Percentiles rank a stretch among this genome's conserved stretches.
phyloP scores from a whole-genome alignment of 2,329 filamentous ascomycete species.

The Lanzia echinophila region DNA sequence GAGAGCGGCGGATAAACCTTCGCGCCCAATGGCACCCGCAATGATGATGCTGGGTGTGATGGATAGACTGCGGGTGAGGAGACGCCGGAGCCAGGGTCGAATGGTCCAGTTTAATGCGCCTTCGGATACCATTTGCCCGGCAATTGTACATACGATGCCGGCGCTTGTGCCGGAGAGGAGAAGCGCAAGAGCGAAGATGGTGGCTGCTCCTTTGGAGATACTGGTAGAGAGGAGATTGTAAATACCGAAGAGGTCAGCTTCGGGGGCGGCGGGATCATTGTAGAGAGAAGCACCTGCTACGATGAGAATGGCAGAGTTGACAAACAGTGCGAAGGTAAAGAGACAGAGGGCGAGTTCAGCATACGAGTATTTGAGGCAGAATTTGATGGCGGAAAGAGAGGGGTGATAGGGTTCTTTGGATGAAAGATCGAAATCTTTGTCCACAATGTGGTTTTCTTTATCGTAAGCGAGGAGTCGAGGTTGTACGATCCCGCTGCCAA shows the following conservation, averaged over 20 bases:
- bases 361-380: constrained; percentile 68
- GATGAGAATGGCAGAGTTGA: constrained; percentile 77
- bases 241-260: constrained; percentile 78
- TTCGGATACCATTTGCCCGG: constrained; percentile 83
- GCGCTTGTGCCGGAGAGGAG: constrained; percentile 75
- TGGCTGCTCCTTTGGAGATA: constrained; percentile 69
- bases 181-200: constrained; percentile 76
- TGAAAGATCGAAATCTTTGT: constrained; percentile 24
- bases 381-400: constrained; percentile 63
- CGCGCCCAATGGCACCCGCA: constrained; percentile 66
- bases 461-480: constrained; percentile 60
- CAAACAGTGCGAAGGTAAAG: constrained; percentile 77
- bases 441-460: constrained; percentile 44
- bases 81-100: constrained; percentile 69
- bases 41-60: constrained; percentile 80
- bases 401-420: constrained; percentile 58
- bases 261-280: constrained; percentile 45
- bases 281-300: constrained; percentile 74
- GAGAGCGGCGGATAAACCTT: constrained; percentile 64
- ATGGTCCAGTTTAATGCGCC: constrained; percentile 71
- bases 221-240: constrained; percentile 61
- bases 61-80: constrained; percentile 72
- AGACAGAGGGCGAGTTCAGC: constrained; percentile 64
- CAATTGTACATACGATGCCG: constrained; percentile 82
- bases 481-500: constrained; percentile 64